Conservation (phyloP, 78 protist species). For the Tieghemostelium lacteum region DNA sequence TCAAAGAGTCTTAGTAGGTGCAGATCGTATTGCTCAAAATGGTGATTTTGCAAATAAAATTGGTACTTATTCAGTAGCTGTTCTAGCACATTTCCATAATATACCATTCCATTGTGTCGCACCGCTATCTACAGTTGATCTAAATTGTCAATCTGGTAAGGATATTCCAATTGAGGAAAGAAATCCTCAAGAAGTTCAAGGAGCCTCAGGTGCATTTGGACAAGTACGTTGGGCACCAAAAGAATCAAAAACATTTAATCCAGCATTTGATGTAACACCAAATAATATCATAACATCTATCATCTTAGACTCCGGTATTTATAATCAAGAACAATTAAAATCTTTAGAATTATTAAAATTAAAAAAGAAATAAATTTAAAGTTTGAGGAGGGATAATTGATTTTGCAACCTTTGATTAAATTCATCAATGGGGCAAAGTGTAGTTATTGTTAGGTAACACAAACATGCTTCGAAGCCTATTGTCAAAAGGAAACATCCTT, state of each 20-base stretch:
- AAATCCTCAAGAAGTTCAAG: conserved; percentile 63
- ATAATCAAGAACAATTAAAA: background rate
- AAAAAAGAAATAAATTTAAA: background rate
- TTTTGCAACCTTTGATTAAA: too few relatives aligned
- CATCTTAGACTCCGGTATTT: conserved; percentile 78
- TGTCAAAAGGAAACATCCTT: too few relatives aligned
- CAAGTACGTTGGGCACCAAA: conserved; percentile 78
- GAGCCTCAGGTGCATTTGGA: conserved; percentile 74
- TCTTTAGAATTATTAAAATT: background rate
- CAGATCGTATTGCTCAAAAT: conserved; percentile 82
- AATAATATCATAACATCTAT: conserved; percentile 33
- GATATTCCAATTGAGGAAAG: conserved; percentile 85
- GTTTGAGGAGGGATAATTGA: too few relatives aligned
- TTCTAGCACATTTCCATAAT: conserved; percentile 48
- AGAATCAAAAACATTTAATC: conserved; percentile 69
- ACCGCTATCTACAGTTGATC: conserved; percentile 79
- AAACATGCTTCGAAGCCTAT: too few relatives aligned
- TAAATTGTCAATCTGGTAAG: conserved; percentile 37
- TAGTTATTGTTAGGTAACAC: too few relatives aligned
- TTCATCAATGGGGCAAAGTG: too few relatives aligned
- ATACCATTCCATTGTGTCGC: conserved; percentile 86
- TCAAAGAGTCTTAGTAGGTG: conserved; percentile 84
- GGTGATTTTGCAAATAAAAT: conserved; percentile 90
- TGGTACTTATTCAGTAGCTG: conserved; percentile 83
- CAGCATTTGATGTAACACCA: conserved; percentile 87